phyloP scores from a whole-genome alignment of 768 basidiomycete species.

The Boletus rufocinnamomeus region DNA sequence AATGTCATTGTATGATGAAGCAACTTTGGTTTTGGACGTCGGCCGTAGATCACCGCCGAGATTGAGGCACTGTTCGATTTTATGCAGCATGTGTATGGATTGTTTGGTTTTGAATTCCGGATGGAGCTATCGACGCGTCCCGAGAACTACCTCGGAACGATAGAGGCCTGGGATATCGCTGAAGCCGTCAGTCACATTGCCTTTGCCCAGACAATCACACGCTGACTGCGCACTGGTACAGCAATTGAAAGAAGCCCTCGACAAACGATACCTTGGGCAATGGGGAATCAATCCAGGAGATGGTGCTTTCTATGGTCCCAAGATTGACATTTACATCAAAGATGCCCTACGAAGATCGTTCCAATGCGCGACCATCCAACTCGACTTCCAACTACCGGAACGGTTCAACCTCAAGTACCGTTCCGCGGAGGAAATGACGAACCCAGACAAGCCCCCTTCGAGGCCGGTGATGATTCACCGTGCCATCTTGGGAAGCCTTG shows the following conservation, averaged over 20 bases:
- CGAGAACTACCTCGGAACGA: constrained; percentile 85
- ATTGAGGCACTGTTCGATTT: constrained; percentile 90
- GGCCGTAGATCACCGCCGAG: constrained; percentile 76
- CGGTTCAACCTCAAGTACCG: constrained; percentile 95
- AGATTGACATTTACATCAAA: constrained; percentile 95
- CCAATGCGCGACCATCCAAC: constrained; percentile 98
- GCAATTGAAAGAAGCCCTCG: constrained; percentile 84
- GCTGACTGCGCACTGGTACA: constrained; percentile 33
- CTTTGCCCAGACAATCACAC: not conserved
- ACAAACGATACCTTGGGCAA: constrained; percentile 81
- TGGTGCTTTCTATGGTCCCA: constrained; percentile 99
- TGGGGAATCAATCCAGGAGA: constrained; percentile 96
- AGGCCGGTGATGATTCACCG: constrained; percentile 98
- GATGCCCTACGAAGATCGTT: constrained; percentile 92
- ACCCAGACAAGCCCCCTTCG: constrained; percentile 53
- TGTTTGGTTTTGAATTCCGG: constrained; percentile 93
- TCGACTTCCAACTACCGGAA: constrained; percentile 98
- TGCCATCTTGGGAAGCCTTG: constrained; percentile 90
- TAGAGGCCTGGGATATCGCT: constrained; percentile 89
- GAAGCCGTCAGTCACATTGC: constrained; percentile 60
- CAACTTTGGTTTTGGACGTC: not conserved
- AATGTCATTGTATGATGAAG: not conserved
- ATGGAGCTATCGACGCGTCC: constrained; percentile 96
- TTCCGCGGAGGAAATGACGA: constrained; percentile 60
- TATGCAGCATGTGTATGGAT: constrained; percentile 89